phyloP scores from a whole-genome alignment of 257 asterid genomes.

The Asclepias syriaca region DNA sequence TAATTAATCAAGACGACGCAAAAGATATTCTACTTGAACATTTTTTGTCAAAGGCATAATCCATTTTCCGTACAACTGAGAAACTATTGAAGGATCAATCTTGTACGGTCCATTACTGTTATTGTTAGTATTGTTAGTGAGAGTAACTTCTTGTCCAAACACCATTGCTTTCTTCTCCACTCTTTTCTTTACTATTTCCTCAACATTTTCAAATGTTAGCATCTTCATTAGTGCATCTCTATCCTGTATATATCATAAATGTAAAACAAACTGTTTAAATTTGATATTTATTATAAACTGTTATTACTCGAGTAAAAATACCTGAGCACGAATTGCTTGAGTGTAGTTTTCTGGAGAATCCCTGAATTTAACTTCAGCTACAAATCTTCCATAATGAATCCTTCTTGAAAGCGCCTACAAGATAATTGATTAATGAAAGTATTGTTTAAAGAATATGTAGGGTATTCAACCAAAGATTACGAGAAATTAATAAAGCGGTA shows the following conservation, averaged over 20 bases:
- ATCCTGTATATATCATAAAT: constrained; percentile 41
- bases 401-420: constrained; percentile 74
- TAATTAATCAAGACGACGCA: constrained; percentile 46
- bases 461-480: too few relatives aligned
- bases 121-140: constrained; percentile 19
- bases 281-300: too few relatives aligned
- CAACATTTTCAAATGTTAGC: constrained; percentile 66
- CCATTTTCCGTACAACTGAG: constrained; percentile 62
- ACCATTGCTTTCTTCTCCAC: constrained; percentile 71
- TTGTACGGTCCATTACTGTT: constrained; percentile 34
- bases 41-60: constrained; percentile 75
- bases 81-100: constrained; percentile 54
- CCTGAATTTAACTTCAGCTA: constrained; percentile 80
- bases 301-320: constrained; percentile 5
- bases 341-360: constrained; percentile 55
- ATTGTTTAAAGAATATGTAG: too few relatives aligned
- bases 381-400: constrained; percentile 83
- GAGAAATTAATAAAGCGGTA: too few relatives aligned
- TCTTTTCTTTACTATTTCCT: constrained; percentile 63
- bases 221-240: constrained; percentile 63
- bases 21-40: constrained; percentile 82
- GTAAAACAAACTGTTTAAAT: too few relatives aligned
- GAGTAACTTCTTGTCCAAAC: constrained; percentile 65
- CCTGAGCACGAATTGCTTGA: constrained; percentile 71
- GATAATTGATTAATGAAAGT: not conserved